Base-by-base conservation (phyloP, 164 flowering plant species). In the Cinnamomum chago region DNA sequence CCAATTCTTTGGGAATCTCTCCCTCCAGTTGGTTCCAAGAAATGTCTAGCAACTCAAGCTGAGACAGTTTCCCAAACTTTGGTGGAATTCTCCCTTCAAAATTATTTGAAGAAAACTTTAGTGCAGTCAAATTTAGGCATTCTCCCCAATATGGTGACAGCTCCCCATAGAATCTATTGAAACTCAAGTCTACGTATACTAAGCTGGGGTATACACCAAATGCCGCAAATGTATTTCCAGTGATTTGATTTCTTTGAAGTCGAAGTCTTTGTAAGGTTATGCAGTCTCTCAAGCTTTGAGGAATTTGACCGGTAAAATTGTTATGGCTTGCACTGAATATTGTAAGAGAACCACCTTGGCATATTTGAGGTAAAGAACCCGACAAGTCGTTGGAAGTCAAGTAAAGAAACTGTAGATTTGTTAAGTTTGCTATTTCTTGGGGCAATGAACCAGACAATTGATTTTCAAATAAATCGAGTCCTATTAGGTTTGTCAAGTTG, bases 241-340 rank as follows among this genome's bases (percentile, higher is more conserved):
- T 52, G 13, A 70, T 27, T 18, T 58, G 60, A 47, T 69, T 75
- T 17, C 25, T 23, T 33, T 14, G 55, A 7, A 75, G 18, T 14
- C 23, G 18, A 17, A 75, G 6, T n/a, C 40, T 9, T 3, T 17
- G 1, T 17, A 75, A 11, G 0, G 33, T 11, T 23, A 11, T 9
- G 10, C 23, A 50, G 4, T 7, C 7, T 3, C 51, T 7, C 50
- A 62, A 58, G 27, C 24, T 35, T 3, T 15, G 55, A 22, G 75
- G 71, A 22, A 77, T 58, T 18, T 35, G 20, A 18, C 76, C 79
- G 2, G 12, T 30, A 15, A 28, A n/a, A 18, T 52, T 9, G 27
- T 71, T 58, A 11, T 80, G 76, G 28, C 52, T 65, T 25, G 83
- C 76, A 62, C 52, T 72, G 10, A 86, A 77, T 9, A 24, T 40